phyloP scores from a whole-genome alignment of 495 filamentous ascomycete species.

The Cenococcum geophilum region DNA sequence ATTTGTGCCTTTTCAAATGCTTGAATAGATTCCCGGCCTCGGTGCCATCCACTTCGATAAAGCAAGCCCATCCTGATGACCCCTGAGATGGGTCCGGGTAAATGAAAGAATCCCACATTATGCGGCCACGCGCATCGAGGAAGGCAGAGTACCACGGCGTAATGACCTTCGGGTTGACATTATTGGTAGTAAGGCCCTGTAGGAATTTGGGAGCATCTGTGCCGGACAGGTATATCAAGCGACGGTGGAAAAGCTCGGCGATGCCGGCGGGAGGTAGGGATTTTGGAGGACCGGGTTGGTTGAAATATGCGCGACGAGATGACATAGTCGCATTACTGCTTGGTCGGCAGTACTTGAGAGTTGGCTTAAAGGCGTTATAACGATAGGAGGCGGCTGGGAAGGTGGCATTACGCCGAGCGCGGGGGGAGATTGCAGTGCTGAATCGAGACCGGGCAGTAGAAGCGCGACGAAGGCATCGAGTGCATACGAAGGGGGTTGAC shows the following conservation, averaged over 20 bases:
- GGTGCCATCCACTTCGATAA: conserved; percentile 73
- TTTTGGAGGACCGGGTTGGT: neutral
- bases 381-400: neutral
- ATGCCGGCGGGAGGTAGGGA: conserved; percentile 43
- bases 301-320: neutral
- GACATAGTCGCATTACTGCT: neutral
- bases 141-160: conserved; percentile 67
- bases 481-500: neutral
- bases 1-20: conserved; percentile 75
- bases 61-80: conserved; percentile 50
- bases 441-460: neutral
- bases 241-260: conserved; percentile 58
- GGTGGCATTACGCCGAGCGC: neutral
- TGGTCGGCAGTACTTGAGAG: neutral
- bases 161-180: conserved; percentile 48
- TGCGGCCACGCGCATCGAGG: conserved; percentile 73
- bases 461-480: neutral
- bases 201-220: conserved; percentile 74
- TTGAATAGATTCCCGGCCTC: conserved; percentile 55
- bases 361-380: neutral
- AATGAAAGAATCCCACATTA: conserved; percentile 85
- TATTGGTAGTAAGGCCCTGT: conserved; percentile 77
- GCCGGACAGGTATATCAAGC: conserved; percentile 71
- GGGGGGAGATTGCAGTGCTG: neutral
- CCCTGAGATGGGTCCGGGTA: conserved; percentile 48